phyloP scores from a whole-genome alignment of 2,329 filamentous ascomycete genomes.

The Paracoccidioides brasiliensis region DNA sequence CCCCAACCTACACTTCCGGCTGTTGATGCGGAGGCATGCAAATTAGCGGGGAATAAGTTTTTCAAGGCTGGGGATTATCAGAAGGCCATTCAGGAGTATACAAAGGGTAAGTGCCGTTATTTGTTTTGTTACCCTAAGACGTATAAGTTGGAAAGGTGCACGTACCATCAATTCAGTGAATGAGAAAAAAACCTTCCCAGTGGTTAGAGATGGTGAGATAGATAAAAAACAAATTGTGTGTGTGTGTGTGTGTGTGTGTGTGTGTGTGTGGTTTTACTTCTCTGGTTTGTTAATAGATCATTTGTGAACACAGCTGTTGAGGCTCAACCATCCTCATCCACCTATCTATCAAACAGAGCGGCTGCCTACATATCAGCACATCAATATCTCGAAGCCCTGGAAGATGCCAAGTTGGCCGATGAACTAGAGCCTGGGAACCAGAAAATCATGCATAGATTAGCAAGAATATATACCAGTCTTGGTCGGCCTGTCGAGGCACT shows the following conservation, averaged over 20 bases:
- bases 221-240: neutral
- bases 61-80: constrained; percentile 90
- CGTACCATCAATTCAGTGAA: neutral
- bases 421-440: constrained; percentile 73
- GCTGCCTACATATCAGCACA: constrained; percentile 85
- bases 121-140: neutral
- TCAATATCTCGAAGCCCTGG: constrained; percentile 64
- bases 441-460: constrained; percentile 79
- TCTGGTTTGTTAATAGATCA: no score
- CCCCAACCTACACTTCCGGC: constrained; percentile 31
- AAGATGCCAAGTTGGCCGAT: constrained; percentile 72
- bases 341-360: constrained; percentile 87
- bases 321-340: constrained; percentile 69
- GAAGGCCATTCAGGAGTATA: constrained; percentile 83
- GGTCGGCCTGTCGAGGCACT: constrained; percentile 81
- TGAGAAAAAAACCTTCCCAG: no score
- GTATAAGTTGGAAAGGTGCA: neutral
- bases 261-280: constrained; percentile 1
- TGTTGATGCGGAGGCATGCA: constrained; percentile 82
- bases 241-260: neutral
- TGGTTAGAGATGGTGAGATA: no score
- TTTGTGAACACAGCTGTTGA: constrained; percentile 56
- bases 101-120: constrained; percentile 57
- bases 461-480: constrained; percentile 76
- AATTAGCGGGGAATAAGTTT: constrained; percentile 85